Percentiles rank a stretch among this genome's conserved stretches.
These are phyloP conservation scores for Phytophthora litchii DNA, from an alignment of 352 stramenopile genomes.

Conservation along the genomic window DNA sequence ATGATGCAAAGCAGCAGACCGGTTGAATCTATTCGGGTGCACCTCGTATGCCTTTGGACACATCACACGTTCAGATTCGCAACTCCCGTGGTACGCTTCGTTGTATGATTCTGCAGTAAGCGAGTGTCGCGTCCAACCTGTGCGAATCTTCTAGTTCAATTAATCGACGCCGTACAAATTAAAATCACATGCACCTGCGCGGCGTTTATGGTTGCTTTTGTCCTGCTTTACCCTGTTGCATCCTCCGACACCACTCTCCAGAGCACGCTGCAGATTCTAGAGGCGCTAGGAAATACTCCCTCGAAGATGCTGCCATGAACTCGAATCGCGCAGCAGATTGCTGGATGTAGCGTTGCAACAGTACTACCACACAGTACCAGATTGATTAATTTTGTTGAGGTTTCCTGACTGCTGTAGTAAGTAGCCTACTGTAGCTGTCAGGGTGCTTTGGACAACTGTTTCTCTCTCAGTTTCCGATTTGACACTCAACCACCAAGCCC, in stretches of 20 bases:
- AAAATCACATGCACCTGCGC: not conserved
- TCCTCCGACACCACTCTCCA: not conserved
- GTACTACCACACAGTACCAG: too few species aligned
- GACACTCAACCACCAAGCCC: slow-evolving; percentile 12
- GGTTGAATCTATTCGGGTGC: too few species aligned
- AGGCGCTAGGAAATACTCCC: not conserved
- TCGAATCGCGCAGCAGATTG: not conserved
- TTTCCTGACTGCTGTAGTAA: not conserved
- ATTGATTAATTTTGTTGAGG: not conserved
- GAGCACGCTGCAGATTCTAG: not conserved
- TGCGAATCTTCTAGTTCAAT: not conserved
- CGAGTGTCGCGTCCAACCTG: not conserved
- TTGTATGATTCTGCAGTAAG: not conserved
- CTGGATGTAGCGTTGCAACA: not conserved
- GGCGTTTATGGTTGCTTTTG: not conserved
- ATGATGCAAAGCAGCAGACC: not conserved
- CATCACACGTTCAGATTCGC: not conserved
- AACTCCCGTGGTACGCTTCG: not conserved
- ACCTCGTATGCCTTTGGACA: not conserved
- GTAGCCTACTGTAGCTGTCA: not conserved
- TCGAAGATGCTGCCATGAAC: not conserved
- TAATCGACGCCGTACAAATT: not conserved
- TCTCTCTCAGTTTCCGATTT: slow-evolving; percentile 16
- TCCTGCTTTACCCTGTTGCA: not conserved
- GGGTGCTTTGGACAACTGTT: not conserved